Base-by-base conservation (phyloP, 495 filamentous ascomycete species). In the Bacidia rubella region DNA sequence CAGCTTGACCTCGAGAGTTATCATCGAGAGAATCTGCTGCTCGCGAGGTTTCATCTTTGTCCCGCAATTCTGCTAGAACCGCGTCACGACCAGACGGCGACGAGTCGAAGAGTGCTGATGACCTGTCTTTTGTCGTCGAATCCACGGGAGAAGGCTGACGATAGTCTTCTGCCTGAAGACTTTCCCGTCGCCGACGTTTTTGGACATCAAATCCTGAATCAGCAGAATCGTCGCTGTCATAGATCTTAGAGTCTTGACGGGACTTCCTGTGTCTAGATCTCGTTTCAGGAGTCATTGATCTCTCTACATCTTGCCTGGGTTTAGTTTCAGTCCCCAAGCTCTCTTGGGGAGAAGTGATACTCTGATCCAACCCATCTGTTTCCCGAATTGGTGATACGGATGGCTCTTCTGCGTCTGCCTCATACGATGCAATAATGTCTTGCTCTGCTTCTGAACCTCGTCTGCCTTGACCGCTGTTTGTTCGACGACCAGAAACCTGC, bases 81-180 rank as follows among this genome's bases (percentile, higher is more conserved):
- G 47, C 55, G 11, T 60, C 52, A 26, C 66, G 62, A 46, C 62
- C 67, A n/a, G 70, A 69, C 2, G 74, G 74, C 2, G 77, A 75
- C 11, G 75, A 72, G 29, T 70, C 60, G 55, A 81, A 78, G 2
- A 81, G 65, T 23, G 70, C 63, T 19, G 77, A 76, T 2, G 74
- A 70, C 41, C 70, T 66, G 43, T 78, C 75, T 54, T 76, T 76
- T 2, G 72, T 72, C 2, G 70, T 72, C 32, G 75, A 68, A 29
- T 76, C 68, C n/a, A 72, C 62, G 27, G 73, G 68, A 20, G 69
- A 66, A 42, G 69, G 63, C 23, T 65, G 57, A n/a, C 54, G 52
- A 7, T 32, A 27, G 7, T 60, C 58, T 21, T 52, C 58, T 42
- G 20, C 49, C 32, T 55, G 47, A 35, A 49, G 51, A 40, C 54